Evolutionary conservation across 768 basidiomycete genomes (phyloP).

Genomic region (Lactarius indigo): DNA sequence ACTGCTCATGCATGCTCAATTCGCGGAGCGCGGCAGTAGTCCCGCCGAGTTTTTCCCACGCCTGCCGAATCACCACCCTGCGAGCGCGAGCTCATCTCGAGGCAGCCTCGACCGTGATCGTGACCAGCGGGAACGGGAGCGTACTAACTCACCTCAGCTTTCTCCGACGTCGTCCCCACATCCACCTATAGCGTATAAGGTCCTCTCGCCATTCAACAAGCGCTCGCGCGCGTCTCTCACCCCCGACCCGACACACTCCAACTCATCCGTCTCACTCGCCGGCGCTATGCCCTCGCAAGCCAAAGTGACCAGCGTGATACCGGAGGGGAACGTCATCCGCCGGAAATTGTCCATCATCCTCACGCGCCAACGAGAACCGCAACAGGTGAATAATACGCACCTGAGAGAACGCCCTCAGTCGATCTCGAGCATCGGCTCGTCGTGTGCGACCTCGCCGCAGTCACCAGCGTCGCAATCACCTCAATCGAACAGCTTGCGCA

Average conservation of each 20-base stretch:
- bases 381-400: conserved; percentile 28
- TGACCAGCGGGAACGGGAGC: neutral
- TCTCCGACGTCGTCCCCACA: conserved; percentile 2
- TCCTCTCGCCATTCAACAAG: conserved; percentile 26
- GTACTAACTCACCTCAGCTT: conserved; percentile 2
- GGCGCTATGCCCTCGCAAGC: neutral
- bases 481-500: conserved; percentile 53
- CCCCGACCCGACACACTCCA: conserved; percentile 22
- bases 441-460: conserved; percentile 37
- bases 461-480: conserved; percentile 30
- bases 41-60: conserved; percentile 54
- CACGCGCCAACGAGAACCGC: conserved; percentile 31
- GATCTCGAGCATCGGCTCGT: conserved; percentile 48
- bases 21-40: conserved; percentile 60
- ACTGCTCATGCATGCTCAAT: conserved; percentile 73
- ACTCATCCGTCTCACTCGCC: conserved; percentile 22
- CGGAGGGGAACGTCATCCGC: conserved; percentile 21
- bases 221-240: conserved; percentile 21
- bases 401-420: conserved; percentile 50
- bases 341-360: conserved; percentile 38
- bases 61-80: conserved; percentile 35
- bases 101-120: conserved; percentile 19
- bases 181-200: conserved; percentile 30
- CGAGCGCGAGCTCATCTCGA: conserved; percentile 20
- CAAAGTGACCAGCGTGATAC: neutral